A percentile compares a stretch with the other conserved stretches of the same genome.
These are phyloP conservation scores for Hydnum rufescens DNA, from an alignment of 768 basidiomycete species.

Conservation along the genomic window DNA sequence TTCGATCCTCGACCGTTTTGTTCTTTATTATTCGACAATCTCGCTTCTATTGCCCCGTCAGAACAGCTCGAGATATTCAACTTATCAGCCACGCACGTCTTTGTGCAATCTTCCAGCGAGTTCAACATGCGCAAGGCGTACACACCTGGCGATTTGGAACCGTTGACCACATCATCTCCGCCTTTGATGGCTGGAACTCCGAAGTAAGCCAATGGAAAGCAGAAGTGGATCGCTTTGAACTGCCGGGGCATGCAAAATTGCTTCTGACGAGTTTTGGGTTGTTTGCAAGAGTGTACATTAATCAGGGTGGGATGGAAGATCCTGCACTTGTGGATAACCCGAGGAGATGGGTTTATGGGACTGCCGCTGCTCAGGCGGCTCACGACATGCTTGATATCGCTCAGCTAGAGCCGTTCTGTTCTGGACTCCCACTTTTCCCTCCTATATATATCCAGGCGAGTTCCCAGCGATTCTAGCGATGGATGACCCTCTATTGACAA, in stretches of 20 bases:
- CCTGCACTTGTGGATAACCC: neutral
- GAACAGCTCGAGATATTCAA: neutral
- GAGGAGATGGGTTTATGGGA: neutral
- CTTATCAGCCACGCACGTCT: neutral
- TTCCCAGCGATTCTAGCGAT: neutral
- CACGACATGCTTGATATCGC: neutral
- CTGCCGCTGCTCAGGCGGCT: neutral
- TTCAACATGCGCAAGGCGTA: neutral
- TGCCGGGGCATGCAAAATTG: neutral
- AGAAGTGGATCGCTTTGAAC: conserved; percentile 1
- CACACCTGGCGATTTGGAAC: neutral
- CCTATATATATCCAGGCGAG: neutral
- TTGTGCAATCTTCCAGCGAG: neutral
- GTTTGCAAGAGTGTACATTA: conserved; percentile 1
- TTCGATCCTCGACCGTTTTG: conserved; percentile 2
- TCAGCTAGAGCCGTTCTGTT: neutral
- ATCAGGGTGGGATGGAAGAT: conserved; percentile 1
- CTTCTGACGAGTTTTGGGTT: neutral
- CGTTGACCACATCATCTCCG: neutral
- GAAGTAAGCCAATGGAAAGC: conserved; percentile 1
- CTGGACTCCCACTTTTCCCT: neutral
- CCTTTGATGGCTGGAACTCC: conserved; percentile 1
- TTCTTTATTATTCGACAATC: neutral
- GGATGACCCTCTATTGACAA: neutral
- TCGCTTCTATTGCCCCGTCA: neutral